Percentiles rank a stretch among this genome's conserved stretches.
Evolutionary conservation across 2,329 filamentous ascomycete species (phyloP).

Genomic region (Didymella segeticola): DNA sequence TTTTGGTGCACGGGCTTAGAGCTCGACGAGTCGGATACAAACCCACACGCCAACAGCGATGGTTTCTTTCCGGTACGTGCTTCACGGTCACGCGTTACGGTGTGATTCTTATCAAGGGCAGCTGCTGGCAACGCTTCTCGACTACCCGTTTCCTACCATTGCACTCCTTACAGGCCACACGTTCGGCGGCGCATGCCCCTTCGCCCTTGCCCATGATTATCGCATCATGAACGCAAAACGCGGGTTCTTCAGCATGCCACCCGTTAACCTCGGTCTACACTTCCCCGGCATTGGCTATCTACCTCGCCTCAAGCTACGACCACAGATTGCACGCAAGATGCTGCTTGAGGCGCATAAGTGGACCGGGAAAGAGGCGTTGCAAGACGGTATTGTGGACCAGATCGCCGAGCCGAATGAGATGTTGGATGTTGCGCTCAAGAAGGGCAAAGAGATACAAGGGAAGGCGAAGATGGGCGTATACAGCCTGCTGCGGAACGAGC

Average conservation of each 20-base stretch:
- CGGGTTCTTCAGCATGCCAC: constrained; percentile 52
- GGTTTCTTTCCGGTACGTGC: constrained; percentile 61
- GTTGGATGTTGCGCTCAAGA: constrained; percentile 56
- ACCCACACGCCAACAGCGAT: constrained; percentile 63
- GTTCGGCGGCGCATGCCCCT: constrained; percentile 58
- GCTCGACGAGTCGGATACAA: constrained; percentile 55
- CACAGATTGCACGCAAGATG: constrained; percentile 62
- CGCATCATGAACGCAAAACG: constrained; percentile 49
- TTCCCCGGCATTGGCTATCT: constrained; percentile 63
- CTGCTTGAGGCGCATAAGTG: constrained; percentile 62
- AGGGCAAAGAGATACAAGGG: constrained; percentile 52
- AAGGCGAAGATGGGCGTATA: constrained; percentile 60
- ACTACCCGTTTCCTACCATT: constrained; percentile 59
- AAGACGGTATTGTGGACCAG: constrained; percentile 62
- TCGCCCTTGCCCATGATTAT: constrained; percentile 58
- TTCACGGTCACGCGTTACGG: no score
- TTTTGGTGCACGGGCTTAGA: constrained; percentile 61
- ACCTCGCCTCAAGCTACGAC: constrained; percentile 59
- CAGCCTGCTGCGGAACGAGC: constrained; percentile 58
- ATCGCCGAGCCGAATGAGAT: constrained; percentile 56
- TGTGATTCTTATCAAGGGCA: constrained; percentile 3
- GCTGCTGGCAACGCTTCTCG: constrained; percentile 56
- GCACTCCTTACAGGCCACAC: constrained; percentile 58
- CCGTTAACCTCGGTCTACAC: constrained; percentile 62
- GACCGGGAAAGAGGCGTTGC: constrained; percentile 59